These are phyloP conservation scores for Chloromonas sp. DNA, from an alignment of 163 green algal species.

Conservation along the genomic window DNA sequence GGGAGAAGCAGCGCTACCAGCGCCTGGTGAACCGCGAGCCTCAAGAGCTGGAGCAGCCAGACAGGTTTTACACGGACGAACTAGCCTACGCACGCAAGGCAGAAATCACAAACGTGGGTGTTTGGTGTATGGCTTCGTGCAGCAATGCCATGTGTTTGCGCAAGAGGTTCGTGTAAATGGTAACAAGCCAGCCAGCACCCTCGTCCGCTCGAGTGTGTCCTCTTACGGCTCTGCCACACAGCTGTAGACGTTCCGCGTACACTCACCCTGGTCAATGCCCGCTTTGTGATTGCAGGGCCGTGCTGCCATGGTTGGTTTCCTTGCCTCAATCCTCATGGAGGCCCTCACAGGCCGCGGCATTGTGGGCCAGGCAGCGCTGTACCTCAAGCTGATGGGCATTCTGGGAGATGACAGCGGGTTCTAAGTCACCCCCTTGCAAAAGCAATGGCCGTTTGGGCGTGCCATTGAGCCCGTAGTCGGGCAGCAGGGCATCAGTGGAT, in stretches of 20 bases:
- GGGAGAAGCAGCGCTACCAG: constrained; percentile 1
- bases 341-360: constrained; percentile 39
- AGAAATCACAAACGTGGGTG: background rate
- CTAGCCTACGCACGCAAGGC: background rate
- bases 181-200: too few species aligned
- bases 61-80: background rate
- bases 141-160: too few species aligned
- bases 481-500: too few species aligned
- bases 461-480: too few species aligned
- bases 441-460: too few species aligned
- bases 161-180: too few species aligned
- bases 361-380: constrained; percentile 38
- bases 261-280: too few species aligned
- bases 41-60: background rate
- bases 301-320: constrained; percentile 42
- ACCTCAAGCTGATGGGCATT: constrained; percentile 36
- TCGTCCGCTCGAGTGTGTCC: too few species aligned
- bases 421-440: constrained; percentile 8
- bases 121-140: background rate
- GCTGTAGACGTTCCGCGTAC: too few species aligned
- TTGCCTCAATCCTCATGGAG: constrained; percentile 40
- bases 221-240: too few species aligned
- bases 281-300: background rate
- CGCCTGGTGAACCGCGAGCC: background rate
- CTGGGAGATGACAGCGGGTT: constrained; percentile 38